Conservation (phyloP, 768 basidiomycete species). For the Butyriboletus loyo region DNA sequence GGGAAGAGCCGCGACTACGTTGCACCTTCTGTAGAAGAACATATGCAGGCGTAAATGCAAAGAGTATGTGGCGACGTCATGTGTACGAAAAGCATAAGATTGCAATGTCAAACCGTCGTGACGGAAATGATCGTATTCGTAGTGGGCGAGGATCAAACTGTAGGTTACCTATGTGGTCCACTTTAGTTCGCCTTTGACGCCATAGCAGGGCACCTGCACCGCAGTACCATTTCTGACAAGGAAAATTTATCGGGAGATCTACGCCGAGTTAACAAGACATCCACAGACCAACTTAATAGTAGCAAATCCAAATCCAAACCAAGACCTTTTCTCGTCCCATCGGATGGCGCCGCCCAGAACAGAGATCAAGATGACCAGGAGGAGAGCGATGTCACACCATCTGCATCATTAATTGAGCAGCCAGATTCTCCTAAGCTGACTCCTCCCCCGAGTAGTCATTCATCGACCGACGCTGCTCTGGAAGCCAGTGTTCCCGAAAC, state of each 20-base stretch:
- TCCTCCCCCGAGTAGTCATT: slow-evolving; percentile 10
- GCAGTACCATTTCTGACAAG: slow-evolving; percentile 34
- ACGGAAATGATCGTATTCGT: slow-evolving; percentile 60
- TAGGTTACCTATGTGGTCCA: slow-evolving; percentile 35
- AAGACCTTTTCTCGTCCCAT: slow-evolving; percentile 19
- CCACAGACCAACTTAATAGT: slow-evolving; percentile 14
- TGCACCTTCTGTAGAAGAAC: slow-evolving; percentile 84
- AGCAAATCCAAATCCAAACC: slow-evolving; percentile 22
- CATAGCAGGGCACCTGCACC: slow-evolving; percentile 62
- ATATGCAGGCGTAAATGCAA: slow-evolving; percentile 84
- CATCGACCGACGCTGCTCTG: background rate
- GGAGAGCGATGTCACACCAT: slow-evolving; percentile 12
- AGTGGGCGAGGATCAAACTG: slow-evolving; percentile 60
- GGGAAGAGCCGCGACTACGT: slow-evolving; percentile 73
- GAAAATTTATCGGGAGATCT: slow-evolving; percentile 33
- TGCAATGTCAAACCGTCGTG: slow-evolving; percentile 83
- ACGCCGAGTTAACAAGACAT: slow-evolving; percentile 26
- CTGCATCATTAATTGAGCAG: slow-evolving; percentile 26
- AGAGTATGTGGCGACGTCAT: slow-evolving; percentile 89
- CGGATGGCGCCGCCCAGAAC: slow-evolving; percentile 12
- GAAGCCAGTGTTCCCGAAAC: slow-evolving; percentile 1
- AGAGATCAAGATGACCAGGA: slow-evolving; percentile 11
- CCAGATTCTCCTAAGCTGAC: slow-evolving; percentile 24
- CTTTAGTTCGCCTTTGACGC: slow-evolving; percentile 18
- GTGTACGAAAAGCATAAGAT: slow-evolving; percentile 90